Evolutionary conservation across 140 eudicot genomes (phyloP).

Genomic region (Ambrosia hybrid): DNA sequence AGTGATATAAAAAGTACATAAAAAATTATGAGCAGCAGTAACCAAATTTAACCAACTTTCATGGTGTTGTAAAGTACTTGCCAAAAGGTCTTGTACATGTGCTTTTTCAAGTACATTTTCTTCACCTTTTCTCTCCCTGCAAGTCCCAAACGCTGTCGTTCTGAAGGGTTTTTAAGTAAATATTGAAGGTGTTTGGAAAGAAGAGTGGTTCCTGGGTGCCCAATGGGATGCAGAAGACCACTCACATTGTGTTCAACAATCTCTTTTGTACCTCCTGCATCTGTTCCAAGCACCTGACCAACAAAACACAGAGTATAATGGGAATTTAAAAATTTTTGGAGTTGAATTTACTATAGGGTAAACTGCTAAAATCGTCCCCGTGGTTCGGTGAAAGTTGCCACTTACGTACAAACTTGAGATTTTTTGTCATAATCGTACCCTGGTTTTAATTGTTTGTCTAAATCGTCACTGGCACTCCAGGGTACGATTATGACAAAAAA

Average conservation of each 20-base stretch:
- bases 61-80: conserved; percentile 74
- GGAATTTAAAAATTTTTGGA: not conserved
- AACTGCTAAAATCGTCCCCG: too few species aligned
- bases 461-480: too few species aligned
- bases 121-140: conserved; percentile 79
- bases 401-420: too few species aligned
- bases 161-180: conserved; percentile 67
- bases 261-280: conserved; percentile 96
- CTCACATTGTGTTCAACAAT: conserved; percentile 80
- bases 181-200: conserved; percentile 69
- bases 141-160: conserved; percentile 67
- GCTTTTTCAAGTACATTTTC: conserved; percentile 83
- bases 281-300: conserved; percentile 94
- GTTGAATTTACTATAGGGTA: not conserved
- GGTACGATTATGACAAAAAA: too few species aligned
- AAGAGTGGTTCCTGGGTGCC: conserved; percentile 58
- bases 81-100: conserved; percentile 83
- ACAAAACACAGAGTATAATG: conserved; percentile 10
- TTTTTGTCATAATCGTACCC: too few species aligned
- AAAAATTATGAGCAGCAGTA: not conserved
- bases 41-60: conserved; percentile 58
- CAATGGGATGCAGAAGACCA: conserved; percentile 85
- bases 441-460: too few species aligned
- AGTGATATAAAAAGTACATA: not conserved
- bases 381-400: too few species aligned